Evolutionary conservation across 345 rosid species (phyloP), one percentile per base, ranked within the genome.

Genomic region (Erucastrum elatum): DNA sequence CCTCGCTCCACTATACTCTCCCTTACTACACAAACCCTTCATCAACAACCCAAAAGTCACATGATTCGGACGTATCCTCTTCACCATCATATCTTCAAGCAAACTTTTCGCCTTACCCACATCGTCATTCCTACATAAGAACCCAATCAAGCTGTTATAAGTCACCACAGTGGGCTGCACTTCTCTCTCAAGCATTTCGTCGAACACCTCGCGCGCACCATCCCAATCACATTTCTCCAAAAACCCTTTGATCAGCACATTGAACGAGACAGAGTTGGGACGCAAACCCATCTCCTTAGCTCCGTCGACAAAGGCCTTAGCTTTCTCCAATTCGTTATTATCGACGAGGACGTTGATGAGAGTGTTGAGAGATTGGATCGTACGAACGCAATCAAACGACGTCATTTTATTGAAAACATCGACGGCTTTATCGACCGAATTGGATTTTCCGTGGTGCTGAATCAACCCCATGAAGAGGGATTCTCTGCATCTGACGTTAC

Each of bases 131-230:
- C 84, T 66, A 55, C 88, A 85, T 69, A 86, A 83, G 81, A 80
- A 86, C 66, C 90, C 88, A 6, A 91, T 81, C 69, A 89, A 51
- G 61, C 91, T 85, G 66, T 91, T 91, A 34, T 87, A 91, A 3
- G 91, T 89, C 71, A 89, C 92, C 5, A 92, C 89, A 59, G 66
- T 88, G 0, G 92, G 95, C 62, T 85, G 87, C 58, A 92, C 87
- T 83, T 77, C 67, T 79, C 74, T 87, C 41, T 94, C 90, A 61
- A 94, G 94, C 97, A 94, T 94, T 88, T 87, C 87, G 34, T 87
- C 92, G 77, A 91, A 88, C 91, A 89, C 80, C 39, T 84, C 61
- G 59, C 84, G 66, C 0, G 97, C 92, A 63, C 77, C 77, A 30
- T 69, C 79, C 86, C 84, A 86, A 30, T 85, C 79, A 0, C 73